Evolutionary conservation across 169 alveolate genomes (phyloP), one percentile per base, ranked within the genome.

Genomic region (Cryptosporidium meleagridis): DNA sequence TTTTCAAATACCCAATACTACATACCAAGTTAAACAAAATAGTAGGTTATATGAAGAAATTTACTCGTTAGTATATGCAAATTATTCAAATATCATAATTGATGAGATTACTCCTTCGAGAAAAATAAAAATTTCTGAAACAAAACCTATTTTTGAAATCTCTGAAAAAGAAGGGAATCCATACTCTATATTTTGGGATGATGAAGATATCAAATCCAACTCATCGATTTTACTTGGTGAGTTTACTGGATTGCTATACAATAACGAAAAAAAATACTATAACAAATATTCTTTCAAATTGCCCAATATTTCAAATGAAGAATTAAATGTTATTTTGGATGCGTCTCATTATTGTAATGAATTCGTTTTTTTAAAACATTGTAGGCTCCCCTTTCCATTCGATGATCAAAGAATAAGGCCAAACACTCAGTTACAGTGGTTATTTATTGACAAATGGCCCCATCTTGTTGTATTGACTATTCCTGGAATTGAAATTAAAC

Each of bases 401-500:
- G 89, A 80, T 62, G 75, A 65, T 65, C 29, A 62, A 21, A 26
- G 33, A 31, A 26, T 80, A 26, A 80, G 37, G 23, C 75, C 89
- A 18, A 80, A 80, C 35, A 65, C 75, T 62, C 89, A 80, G n/a
- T 62, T 80, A 80, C 59, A 62, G 29, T 80, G 89, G 89, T 65
- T 80, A 29, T 80, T 48, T 62, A 80, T 80, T 21, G 75, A 80
- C 39, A 18, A 80, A 41, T 80, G 89, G 89, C 89, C 89, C 1
- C 89, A 80, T 62, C 67, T 80, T 6, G 89, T 80, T 59, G 89
- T 80, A 14, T n/a, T 80, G 18, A 61, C 89, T 45, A 80, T 80
- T 29, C 89, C 89, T 26, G 89, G 89, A 52, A 58, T 44, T 10
- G 65, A 80, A 62, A 80, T 80, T 44, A 80, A 80, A 26, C 61